Evolutionary conservation across 2,329 filamentous ascomycete species (phyloP).

Genomic region (Fusarium brevicatenulatum): DNA sequence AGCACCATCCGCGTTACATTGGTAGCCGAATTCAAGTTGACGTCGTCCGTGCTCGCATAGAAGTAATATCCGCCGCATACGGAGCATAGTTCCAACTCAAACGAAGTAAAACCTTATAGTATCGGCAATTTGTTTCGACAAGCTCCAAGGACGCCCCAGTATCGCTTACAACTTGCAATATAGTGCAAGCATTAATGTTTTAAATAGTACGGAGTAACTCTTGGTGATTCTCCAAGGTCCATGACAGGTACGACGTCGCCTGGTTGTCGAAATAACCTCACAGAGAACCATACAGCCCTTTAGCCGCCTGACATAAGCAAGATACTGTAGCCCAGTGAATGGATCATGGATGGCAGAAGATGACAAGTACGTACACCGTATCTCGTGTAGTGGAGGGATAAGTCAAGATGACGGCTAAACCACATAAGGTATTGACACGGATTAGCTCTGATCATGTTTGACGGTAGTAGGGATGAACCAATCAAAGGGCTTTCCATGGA

Average conservation of each 20-base stretch:
- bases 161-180: neutral
- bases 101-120: neutral
- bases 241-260: neutral
- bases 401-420: slow-evolving; percentile 25
- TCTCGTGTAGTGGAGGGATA: neutral
- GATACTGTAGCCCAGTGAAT: neutral
- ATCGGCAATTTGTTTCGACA: slow-evolving; percentile 25
- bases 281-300: neutral
- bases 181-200: slow-evolving; percentile 3
- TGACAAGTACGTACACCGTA: neutral
- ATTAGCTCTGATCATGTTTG: slow-evolving; percentile 34
- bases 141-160: neutral
- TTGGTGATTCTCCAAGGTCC: neutral
- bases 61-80: neutral
- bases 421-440: slow-evolving; percentile 19
- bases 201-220: neutral
- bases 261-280: neutral
- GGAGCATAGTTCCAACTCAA: neutral
- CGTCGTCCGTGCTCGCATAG: slow-evolving; percentile 11
- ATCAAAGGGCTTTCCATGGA: slow-evolving; percentile 13
- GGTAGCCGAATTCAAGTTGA: neutral
- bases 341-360: neutral
- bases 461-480: slow-evolving; percentile 16
- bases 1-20: neutral
- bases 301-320: neutral